A percentile compares a stretch with the other conserved stretches of the same genome.
These are phyloP conservation scores for Fomitopsis pulvina DNA, from an alignment of 768 basidiomycete genomes.

Conservation along the genomic window DNA sequence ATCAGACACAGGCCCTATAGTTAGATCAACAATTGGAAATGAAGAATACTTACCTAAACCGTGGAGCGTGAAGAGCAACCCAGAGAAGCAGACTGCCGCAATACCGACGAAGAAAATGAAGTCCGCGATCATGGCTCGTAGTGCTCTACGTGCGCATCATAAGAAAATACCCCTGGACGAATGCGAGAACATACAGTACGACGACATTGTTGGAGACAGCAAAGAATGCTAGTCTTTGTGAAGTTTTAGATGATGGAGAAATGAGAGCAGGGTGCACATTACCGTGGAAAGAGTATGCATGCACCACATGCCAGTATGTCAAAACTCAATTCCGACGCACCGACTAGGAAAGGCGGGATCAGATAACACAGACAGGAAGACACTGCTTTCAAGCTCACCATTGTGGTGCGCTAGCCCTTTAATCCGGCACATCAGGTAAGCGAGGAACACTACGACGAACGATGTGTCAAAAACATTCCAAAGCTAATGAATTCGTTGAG, in stretches of 20 bases:
- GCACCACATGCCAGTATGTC: constrained; percentile 81
- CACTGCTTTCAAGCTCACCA: constrained; percentile 30
- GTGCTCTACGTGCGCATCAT: constrained; percentile 41
- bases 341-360: constrained; percentile 23
- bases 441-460: constrained; percentile 63
- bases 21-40: constrained; percentile 16
- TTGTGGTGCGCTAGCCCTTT: constrained; percentile 52
- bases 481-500: constrained; percentile 41
- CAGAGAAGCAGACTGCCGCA: constrained; percentile 76
- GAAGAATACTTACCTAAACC: constrained; percentile 34
- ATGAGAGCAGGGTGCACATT: constrained; percentile 6
- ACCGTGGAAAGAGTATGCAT: constrained; percentile 83
- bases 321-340: constrained; percentile 60
- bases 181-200: constrained; percentile 38
- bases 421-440: constrained; percentile 59
- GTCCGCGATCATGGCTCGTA: constrained; percentile 77
- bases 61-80: constrained; percentile 53
- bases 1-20: neutral
- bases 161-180: neutral
- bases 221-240: constrained; percentile 76
- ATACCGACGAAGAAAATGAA: constrained; percentile 77
- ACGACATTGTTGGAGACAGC: constrained; percentile 74
- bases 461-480: constrained; percentile 89
- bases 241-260: neutral
- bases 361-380: neutral